These are phyloP conservation scores for Termitomyces sp. DNA, from an alignment of 768 basidiomycete species.

Conservation along the genomic window DNA sequence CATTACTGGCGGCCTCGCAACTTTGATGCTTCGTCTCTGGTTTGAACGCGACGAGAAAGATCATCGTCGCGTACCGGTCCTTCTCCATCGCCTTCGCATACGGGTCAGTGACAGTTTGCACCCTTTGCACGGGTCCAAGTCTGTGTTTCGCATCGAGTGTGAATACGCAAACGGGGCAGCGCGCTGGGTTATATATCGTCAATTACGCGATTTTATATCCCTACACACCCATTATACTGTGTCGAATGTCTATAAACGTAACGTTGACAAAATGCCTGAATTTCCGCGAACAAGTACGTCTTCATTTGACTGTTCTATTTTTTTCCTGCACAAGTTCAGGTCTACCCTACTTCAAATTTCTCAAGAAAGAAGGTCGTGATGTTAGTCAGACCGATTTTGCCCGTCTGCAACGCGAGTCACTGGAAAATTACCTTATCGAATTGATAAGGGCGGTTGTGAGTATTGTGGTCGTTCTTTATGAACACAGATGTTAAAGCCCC, in stretches of 20 bases:
- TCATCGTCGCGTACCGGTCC: slow-evolving; percentile 72
- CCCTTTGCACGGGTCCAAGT: slow-evolving; percentile 68
- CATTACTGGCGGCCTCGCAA: slow-evolving; percentile 72
- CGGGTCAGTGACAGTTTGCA: slow-evolving; percentile 84
- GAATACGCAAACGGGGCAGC: slow-evolving; percentile 92
- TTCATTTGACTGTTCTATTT: background rate
- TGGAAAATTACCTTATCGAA: slow-evolving; percentile 85
- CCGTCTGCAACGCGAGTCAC: slow-evolving; percentile 67
- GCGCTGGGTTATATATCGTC: slow-evolving; percentile 94
- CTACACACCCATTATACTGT: slow-evolving; percentile 87
- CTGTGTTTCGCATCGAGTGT: slow-evolving; percentile 89
- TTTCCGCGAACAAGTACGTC: slow-evolving; percentile 78
- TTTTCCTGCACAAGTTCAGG: slow-evolving; percentile 32
- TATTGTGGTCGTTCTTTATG: slow-evolving; percentile 1
- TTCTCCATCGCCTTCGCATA: slow-evolving; percentile 77
- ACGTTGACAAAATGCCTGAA: slow-evolving; percentile 77
- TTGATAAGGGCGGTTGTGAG: slow-evolving; percentile 87
- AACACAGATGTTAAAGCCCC: background rate
- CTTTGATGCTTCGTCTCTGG: slow-evolving; percentile 75
- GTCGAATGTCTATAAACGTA: slow-evolving; percentile 72
- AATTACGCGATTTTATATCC: slow-evolving; percentile 86
- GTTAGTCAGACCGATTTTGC: slow-evolving; percentile 73
- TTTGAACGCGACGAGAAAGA: slow-evolving; percentile 83
- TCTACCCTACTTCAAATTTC: slow-evolving; percentile 87
- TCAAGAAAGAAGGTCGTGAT: slow-evolving; percentile 57